Percentiles rank a stretch among this genome's conserved stretches.
Conservation (phyloP, 495 filamentous ascomycete species). For the Penicillium verhagenii region DNA sequence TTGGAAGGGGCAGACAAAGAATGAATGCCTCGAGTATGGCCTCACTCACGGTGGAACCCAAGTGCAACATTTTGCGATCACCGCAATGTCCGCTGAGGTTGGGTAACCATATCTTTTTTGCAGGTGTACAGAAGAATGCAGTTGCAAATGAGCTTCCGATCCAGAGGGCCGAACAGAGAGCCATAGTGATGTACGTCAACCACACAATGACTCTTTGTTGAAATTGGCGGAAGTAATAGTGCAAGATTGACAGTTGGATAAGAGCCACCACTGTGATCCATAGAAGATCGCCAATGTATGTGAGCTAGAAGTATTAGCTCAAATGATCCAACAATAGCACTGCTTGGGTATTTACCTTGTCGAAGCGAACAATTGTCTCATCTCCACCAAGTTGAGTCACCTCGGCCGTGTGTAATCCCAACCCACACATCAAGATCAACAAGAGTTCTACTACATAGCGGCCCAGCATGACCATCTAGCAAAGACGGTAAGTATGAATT, state of each 20-base stretch:
- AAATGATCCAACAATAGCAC: neutral
- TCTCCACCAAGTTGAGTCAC: slow-evolving; percentile 1
- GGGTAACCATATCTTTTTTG: slow-evolving; percentile 14
- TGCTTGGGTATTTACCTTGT: neutral
- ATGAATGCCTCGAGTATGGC: slow-evolving; percentile 17
- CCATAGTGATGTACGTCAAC: slow-evolving; percentile 11
- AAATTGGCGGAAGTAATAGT: slow-evolving; percentile 19
- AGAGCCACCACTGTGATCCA: slow-evolving; percentile 15
- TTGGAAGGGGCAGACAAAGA: slow-evolving; percentile 8
- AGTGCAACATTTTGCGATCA: slow-evolving; percentile 14
- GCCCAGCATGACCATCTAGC: slow-evolving; percentile 17
- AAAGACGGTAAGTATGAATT: too few relatives aligned
- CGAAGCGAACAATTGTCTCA: neutral
- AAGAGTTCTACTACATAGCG: slow-evolving; percentile 22
- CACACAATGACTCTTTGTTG: slow-evolving; percentile 7
- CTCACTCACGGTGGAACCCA: slow-evolving; percentile 10
- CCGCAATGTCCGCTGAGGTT: slow-evolving; percentile 13
- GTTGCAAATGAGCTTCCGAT: slow-evolving; percentile 17
- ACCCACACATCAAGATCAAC: slow-evolving; percentile 18
- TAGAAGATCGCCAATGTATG: slow-evolving; percentile 21
- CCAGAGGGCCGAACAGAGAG: slow-evolving; percentile 16
- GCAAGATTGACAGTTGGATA: slow-evolving; percentile 21
- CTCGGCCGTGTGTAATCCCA: slow-evolving; percentile 20
- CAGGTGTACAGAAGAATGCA: slow-evolving; percentile 19
- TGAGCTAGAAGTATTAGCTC: slow-evolving; percentile 11